Conservation (phyloP, 768 basidiomycete species). For the Suillus paluster region DNA sequence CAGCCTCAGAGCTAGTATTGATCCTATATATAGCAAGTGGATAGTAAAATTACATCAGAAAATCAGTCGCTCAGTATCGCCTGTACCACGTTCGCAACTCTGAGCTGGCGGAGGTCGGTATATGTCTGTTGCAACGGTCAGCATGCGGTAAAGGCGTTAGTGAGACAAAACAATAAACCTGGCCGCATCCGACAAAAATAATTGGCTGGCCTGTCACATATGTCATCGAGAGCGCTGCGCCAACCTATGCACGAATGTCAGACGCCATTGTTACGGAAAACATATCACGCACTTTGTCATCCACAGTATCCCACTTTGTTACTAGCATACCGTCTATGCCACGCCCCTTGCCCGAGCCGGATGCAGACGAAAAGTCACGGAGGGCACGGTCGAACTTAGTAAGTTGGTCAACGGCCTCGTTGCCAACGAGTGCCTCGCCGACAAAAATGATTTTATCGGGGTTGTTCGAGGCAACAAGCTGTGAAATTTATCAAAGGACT, state of each 20-base stretch:
- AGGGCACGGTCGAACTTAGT: conserved; percentile 95
- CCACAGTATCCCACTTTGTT: conserved; percentile 99
- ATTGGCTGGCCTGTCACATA: conserved; percentile 99
- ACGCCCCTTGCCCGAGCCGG: conserved; percentile 63
- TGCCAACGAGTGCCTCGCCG: conserved; percentile 96
- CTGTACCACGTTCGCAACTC: conserved; percentile 91
- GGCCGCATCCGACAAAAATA: conserved; percentile 96
- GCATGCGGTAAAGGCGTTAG: background rate
- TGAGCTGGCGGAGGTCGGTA: conserved; percentile 89
- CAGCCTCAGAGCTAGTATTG: background rate
- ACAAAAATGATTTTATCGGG: conserved; percentile 99
- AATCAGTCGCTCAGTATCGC: conserved; percentile 80
- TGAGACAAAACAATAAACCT: conserved; percentile 54
- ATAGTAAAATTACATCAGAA: background rate
- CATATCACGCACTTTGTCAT: conserved; percentile 77
- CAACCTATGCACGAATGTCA: conserved; percentile 64
- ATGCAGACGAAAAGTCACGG: conserved; percentile 85
- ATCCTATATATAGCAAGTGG: background rate
- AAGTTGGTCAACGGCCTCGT: conserved; percentile 97
- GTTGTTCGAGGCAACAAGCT: conserved; percentile 96
- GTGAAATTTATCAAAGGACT: conserved; percentile 7
- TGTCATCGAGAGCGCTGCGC: conserved; percentile 98
- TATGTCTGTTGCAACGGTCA: conserved; percentile 72
- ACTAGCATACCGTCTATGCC: conserved; percentile 97
- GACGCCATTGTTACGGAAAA: background rate